Conservation (phyloP, 257 asterid genomes). For the Gardenia jasminoides region DNA sequence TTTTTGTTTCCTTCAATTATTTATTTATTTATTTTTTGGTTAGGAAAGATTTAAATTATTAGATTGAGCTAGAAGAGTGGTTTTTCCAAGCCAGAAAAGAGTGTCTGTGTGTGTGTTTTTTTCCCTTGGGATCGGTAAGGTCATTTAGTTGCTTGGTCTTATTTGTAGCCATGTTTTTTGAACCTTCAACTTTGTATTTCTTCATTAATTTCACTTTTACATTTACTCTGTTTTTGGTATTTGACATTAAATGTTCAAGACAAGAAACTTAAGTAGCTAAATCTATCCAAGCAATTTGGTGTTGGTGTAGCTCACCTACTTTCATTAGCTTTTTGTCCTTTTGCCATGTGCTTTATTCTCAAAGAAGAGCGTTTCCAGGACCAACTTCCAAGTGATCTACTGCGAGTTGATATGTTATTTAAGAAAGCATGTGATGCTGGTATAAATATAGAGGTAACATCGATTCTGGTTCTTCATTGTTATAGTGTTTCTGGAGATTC, state of each 20-base stretch:
- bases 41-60: not conserved
- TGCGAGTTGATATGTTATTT: constrained; percentile 79
- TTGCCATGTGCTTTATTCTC: constrained; percentile 12
- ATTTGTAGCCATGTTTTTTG: not conserved
- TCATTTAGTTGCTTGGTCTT: not conserved
- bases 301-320: not conserved
- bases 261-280: not conserved
- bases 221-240: not conserved
- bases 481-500: not conserved
- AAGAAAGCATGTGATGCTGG: constrained; percentile 86
- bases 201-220: not conserved
- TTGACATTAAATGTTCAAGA: not conserved
- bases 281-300: not conserved
- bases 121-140: not conserved
- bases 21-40: too few species aligned
- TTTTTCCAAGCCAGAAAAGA: not conserved
- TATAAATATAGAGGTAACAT: constrained; percentile 61
- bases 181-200: not conserved
- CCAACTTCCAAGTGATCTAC: constrained; percentile 74
- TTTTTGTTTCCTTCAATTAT: too few species aligned
- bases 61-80: not conserved
- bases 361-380: constrained; percentile 52
- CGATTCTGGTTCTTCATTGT: not conserved
- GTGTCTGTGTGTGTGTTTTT: too few species aligned
- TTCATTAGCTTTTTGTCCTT: not conserved